Percentiles rank a stretch among this genome's conserved stretches.
These are phyloP conservation scores for Trichoderma lentiforme DNA, from an alignment of 2,329 filamentous ascomycete genomes.

Conservation along the genomic window DNA sequence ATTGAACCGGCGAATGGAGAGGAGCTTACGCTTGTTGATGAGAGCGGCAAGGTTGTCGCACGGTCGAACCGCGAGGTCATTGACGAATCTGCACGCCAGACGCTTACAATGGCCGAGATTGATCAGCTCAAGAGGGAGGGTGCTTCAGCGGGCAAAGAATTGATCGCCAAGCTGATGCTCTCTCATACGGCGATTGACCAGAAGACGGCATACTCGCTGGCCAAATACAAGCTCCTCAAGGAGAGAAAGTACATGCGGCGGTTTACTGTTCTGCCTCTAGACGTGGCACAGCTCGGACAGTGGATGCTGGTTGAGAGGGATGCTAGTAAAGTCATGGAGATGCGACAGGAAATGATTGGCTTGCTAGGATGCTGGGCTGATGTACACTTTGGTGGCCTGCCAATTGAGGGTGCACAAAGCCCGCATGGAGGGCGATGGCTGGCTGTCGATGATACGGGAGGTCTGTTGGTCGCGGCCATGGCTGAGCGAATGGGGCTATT, in stretches of 20 bases:
- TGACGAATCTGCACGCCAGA: slow-evolving; percentile 66
- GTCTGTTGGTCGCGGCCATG: slow-evolving; percentile 75
- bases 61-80: slow-evolving; percentile 58
- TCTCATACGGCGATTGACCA: slow-evolving; percentile 88
- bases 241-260: slow-evolving; percentile 88
- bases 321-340: slow-evolving; percentile 74
- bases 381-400: slow-evolving; percentile 60
- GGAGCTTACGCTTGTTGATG: slow-evolving; percentile 44
- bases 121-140: slow-evolving; percentile 72
- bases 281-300: slow-evolving; percentile 70
- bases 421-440: slow-evolving; percentile 61
- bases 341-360: slow-evolving; percentile 79
- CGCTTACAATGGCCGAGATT: slow-evolving; percentile 70
- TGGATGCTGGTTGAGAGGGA: slow-evolving; percentile 81
- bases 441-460: slow-evolving; percentile 82
- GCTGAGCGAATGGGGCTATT: slow-evolving; percentile 87
- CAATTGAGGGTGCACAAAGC: slow-evolving; percentile 25
- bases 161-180: slow-evolving; percentile 88
- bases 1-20: slow-evolving; percentile 37
- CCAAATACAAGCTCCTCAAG: slow-evolving; percentile 94
- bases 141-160: slow-evolving; percentile 75
- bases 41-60: slow-evolving; percentile 45
- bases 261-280: slow-evolving; percentile 81
- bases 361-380: slow-evolving; percentile 87
- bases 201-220: slow-evolving; percentile 89